These are phyloP conservation scores for Dothidotthia symphoricarpi DNA, from an alignment of 2,329 filamentous ascomycete genomes.

Conservation along the genomic window DNA sequence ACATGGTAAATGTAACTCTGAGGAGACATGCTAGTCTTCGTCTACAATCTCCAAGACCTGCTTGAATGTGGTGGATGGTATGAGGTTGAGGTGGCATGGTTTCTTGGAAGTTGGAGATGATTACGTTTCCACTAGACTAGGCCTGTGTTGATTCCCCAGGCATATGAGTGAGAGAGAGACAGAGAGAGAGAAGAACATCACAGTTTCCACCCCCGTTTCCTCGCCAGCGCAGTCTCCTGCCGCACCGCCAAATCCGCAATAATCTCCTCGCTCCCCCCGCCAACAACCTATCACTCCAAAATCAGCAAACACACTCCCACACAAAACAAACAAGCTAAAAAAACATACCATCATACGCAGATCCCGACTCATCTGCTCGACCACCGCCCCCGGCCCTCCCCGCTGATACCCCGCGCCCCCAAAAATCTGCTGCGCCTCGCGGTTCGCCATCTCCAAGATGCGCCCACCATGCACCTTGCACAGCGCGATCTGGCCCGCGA, in stretches of 20 bases:
- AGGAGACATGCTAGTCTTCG: too few species aligned
- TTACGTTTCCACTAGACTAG: too few species aligned
- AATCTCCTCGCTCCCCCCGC: conserved; percentile 56
- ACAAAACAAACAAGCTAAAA: too few species aligned
- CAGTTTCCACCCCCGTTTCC: conserved; percentile 48
- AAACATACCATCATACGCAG: conserved; percentile 53
- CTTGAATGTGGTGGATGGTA: too few species aligned
- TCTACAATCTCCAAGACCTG: too few species aligned
- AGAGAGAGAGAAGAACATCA: too few species aligned
- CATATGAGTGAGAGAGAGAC: too few species aligned
- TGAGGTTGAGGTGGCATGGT: too few species aligned
- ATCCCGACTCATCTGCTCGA: conserved; percentile 57
- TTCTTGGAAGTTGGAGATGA: too few species aligned
- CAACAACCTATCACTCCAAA: conserved; percentile 43
- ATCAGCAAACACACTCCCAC: too few species aligned
- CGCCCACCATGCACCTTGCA: conserved; percentile 53
- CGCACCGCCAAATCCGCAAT: conserved; percentile 54
- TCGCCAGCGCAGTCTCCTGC: conserved; percentile 46
- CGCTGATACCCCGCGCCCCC: conserved; percentile 55
- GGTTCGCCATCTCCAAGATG: conserved; percentile 51
- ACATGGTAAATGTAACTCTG: too few species aligned
- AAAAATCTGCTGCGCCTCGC: conserved; percentile 57
- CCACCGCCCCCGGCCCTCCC: conserved; percentile 48
- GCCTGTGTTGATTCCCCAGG: too few species aligned
- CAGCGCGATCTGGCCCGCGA: conserved; percentile 43